A percentile compares a stretch with the other conserved stretches of the same genome.
These are phyloP conservation scores for Copromyces sp. DNA, from an alignment of 495 filamentous ascomycete genomes.

Conservation along the genomic window DNA sequence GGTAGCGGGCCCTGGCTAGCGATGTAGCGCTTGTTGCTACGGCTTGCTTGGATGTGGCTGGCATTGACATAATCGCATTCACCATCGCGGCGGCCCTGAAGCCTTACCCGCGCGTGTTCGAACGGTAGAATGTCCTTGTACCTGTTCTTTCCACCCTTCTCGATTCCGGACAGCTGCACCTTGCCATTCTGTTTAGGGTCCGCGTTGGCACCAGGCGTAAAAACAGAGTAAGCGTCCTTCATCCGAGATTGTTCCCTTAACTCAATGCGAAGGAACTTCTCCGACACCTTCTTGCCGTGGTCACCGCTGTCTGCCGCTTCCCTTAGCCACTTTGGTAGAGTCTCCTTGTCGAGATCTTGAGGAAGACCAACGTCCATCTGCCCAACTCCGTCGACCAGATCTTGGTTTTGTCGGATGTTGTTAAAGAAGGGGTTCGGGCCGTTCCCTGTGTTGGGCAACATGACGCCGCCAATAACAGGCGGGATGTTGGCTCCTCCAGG, in stretches of 20 bases:
- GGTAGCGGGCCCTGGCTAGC: constrained; percentile 91
- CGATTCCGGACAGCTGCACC: constrained; percentile 72
- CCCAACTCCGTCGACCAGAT: constrained; percentile 86
- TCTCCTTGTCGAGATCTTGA: constrained; percentile 38
- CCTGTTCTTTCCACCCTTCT: constrained; percentile 88
- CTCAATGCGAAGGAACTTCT: constrained; percentile 78
- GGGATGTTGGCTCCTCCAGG: constrained; percentile 47
- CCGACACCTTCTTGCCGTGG: constrained; percentile 68
- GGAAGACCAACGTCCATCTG: constrained; percentile 74
- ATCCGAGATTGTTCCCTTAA: constrained; percentile 79
- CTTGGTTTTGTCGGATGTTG: constrained; percentile 96
- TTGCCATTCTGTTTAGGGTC: constrained; percentile 1
- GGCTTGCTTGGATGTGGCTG: constrained; percentile 66
- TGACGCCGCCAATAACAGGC: constrained; percentile 78
- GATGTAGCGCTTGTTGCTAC: constrained; percentile 85
- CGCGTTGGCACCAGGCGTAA: constrained; percentile 25
- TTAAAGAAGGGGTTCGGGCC: constrained; percentile 84
- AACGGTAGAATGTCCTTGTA: constrained; percentile 98
- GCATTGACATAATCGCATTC: constrained; percentile 95
- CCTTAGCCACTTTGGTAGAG: constrained; percentile 68
- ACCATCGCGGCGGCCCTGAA: constrained; percentile 58
- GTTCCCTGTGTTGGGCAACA: constrained; percentile 57
- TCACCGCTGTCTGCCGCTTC: constrained; percentile 54
- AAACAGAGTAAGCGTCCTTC: constrained; percentile 71
- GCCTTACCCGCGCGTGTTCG: constrained; percentile 80